These are phyloP conservation scores for Tricholoma terreum DNA, from an alignment of 768 basidiomycete species.

Conservation along the genomic window DNA sequence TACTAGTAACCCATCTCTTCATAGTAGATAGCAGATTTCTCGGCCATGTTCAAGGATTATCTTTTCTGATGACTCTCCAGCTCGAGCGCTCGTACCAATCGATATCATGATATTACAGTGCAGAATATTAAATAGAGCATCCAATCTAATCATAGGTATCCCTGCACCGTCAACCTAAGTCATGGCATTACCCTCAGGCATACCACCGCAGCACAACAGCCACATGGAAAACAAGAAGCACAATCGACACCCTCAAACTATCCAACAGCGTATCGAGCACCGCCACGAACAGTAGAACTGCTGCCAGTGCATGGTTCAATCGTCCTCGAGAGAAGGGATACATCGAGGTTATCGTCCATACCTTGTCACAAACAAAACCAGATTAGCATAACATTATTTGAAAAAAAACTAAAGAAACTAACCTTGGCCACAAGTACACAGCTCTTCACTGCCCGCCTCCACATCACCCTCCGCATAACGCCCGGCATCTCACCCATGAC, in stretches of 20 bases:
- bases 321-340: slow-evolving; percentile 7
- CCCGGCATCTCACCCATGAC: neutral
- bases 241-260: slow-evolving; percentile 17
- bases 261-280: slow-evolving; percentile 26
- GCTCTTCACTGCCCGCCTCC: slow-evolving; percentile 23
- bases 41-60: too few species aligned
- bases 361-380: slow-evolving; percentile 8
- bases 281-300: slow-evolving; percentile 21
- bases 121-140: too few species aligned
- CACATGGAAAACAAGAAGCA: slow-evolving; percentile 20
- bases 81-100: too few species aligned
- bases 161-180: too few species aligned
- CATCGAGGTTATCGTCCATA: slow-evolving; percentile 17
- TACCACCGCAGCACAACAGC: slow-evolving; percentile 12
- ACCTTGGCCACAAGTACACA: slow-evolving; percentile 28
- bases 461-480: slow-evolving; percentile 2
- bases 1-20: too few species aligned
- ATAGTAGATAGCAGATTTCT: too few species aligned
- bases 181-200: too few species aligned
- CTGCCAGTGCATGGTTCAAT: slow-evolving; percentile 4
- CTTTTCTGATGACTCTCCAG: too few species aligned
- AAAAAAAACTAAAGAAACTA: neutral
- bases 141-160: too few species aligned
- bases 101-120: too few species aligned
- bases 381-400: neutral